Conservation (phyloP, 164 flowering plant genomes). For the Kingdonia uniflora region DNA sequence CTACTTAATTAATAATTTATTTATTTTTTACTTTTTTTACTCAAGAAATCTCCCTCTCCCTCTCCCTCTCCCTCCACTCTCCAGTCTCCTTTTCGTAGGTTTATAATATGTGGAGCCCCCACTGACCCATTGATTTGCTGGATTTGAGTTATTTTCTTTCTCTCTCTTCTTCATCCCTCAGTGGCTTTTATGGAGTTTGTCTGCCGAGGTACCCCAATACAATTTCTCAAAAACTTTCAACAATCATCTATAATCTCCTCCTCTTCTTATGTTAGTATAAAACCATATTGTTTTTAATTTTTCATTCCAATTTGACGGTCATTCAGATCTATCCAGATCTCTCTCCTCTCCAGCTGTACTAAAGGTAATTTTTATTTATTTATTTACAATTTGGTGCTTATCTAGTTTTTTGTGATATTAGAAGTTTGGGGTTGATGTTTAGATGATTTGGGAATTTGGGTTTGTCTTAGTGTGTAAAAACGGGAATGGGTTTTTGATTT, state of each 20-base stretch:
- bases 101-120: not conserved
- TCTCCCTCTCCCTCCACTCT: no score
- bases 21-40: no score
- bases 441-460: constrained; percentile 8
- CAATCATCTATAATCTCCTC: no score
- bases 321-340: constrained; percentile 28
- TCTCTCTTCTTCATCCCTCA: constrained; percentile 1
- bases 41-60: no score
- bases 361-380: no score
- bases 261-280: no score
- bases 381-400: no score
- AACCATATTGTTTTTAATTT: no score
- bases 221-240: not conserved
- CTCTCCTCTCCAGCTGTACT: constrained; percentile 7
- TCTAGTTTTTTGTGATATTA: no score
- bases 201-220: constrained; percentile 8
- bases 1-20: no score
- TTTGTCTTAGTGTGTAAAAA: not conserved
- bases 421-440: constrained; percentile 1
- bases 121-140: constrained; percentile 14
- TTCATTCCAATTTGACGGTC: constrained; percentile 15
- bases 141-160: constrained; percentile 2
- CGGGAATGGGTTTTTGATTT: constrained; percentile 9
- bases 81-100: no score
- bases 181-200: constrained; percentile 14